phyloP scores from a whole-genome alignment of 768 basidiomycete genomes.

The Postia placenta region DNA sequence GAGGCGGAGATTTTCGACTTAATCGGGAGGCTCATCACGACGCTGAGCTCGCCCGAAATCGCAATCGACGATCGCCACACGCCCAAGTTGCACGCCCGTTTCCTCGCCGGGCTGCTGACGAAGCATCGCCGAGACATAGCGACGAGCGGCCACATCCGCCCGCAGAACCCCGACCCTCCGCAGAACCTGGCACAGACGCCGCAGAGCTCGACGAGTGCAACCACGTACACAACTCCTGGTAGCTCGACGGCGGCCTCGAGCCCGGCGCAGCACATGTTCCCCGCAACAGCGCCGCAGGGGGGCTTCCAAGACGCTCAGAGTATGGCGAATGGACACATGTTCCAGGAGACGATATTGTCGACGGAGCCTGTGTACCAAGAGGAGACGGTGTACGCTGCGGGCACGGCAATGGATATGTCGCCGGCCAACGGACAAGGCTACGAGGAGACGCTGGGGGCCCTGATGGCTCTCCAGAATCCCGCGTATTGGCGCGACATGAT shows the following conservation, averaged over 20 bases:
- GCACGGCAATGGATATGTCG: conserved; percentile 21
- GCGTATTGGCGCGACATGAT: conserved; percentile 76
- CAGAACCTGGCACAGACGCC: conserved; percentile 17
- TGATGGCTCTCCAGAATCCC: conserved; percentile 67
- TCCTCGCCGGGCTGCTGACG: conserved; percentile 66
- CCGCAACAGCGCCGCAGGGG: neutral
- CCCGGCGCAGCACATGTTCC: neutral
- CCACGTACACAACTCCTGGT: conserved; percentile 9
- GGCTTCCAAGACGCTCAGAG: neutral
- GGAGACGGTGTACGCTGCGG: conserved; percentile 40
- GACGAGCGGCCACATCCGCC: conserved; percentile 49
- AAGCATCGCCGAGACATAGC: conserved; percentile 65
- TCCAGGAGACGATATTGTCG: conserved; percentile 3
- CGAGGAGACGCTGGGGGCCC: conserved; percentile 57
- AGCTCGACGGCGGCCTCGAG: neutral
- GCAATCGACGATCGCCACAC: conserved; percentile 81
- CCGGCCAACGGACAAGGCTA: conserved; percentile 23
- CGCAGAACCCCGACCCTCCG: conserved; percentile 37
- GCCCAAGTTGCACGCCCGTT: conserved; percentile 73
- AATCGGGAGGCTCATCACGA: conserved; percentile 68
- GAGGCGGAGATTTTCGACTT: conserved; percentile 68
- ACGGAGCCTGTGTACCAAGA: conserved; percentile 16
- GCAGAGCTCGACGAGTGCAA: neutral
- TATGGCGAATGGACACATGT: neutral
- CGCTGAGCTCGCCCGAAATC: conserved; percentile 62